A percentile compares a stretch with the other conserved stretches of the same genome.
These are phyloP conservation scores for Elymus sibiricus DNA, from an alignment of 176 grass and related monocot genomes.

Conservation along the genomic window DNA sequence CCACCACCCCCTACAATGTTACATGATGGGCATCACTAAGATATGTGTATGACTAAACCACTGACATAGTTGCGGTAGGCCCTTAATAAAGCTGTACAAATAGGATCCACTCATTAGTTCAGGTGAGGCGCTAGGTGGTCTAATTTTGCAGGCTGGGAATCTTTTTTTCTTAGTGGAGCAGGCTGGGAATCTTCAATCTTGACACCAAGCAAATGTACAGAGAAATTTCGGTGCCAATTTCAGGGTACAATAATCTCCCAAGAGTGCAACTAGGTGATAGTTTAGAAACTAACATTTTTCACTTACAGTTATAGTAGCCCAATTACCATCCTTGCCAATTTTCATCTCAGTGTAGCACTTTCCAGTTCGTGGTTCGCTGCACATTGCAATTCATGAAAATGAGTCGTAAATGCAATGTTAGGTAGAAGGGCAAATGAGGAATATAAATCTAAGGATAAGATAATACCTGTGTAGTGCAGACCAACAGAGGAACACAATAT, in stretches of 20 bases:
- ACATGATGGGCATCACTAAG: background rate
- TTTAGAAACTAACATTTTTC: background rate
- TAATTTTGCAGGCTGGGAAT: background rate
- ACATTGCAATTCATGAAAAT: conserved; percentile 2
- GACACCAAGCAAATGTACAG: background rate
- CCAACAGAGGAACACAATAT: conserved; percentile 92
- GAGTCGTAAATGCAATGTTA: background rate
- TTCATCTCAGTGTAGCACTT: conserved; percentile 60
- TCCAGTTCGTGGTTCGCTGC: conserved; percentile 58
- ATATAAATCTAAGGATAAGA: background rate
- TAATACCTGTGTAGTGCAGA: conserved; percentile 84
- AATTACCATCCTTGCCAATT: conserved; percentile 44
- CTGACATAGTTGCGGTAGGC: background rate
- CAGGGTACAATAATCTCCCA: background rate
- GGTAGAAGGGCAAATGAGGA: background rate
- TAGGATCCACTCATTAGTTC: background rate
- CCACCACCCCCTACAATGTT: background rate
- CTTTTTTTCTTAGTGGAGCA: no score
- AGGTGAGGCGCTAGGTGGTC: background rate
- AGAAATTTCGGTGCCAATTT: background rate
- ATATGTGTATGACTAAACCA: background rate
- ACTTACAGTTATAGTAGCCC: conserved; percentile 71
- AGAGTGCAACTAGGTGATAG: background rate
- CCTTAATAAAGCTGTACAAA: background rate
- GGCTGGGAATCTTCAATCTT: background rate